Evolutionary conservation across 805 yeast genomes (phyloP), one percentile per base, ranked within the genome.

Genomic region (Lipomyces anomalus): DNA sequence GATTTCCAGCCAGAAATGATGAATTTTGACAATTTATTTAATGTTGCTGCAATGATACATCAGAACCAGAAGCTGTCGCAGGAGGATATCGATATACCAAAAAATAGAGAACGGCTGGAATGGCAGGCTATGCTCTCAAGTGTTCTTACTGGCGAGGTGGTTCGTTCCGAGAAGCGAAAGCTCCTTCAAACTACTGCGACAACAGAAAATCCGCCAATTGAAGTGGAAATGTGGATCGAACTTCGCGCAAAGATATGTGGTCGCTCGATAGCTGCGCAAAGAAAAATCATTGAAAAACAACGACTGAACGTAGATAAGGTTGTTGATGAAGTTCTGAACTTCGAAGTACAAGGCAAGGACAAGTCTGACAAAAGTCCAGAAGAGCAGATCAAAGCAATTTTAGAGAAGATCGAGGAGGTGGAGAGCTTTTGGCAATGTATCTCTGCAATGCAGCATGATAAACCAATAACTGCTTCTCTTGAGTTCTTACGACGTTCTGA

Each of bases 71-170:
- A 38, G n/a, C 53, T 58, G 22, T 48, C 49, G 5, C 54, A 52
- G 5, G 51, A 43, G 3, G 63, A 61, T 18, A 48, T 62, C 16
- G 58, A 60, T 34, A 58, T 54, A 24, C 61, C 64, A 1, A 65
- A 66, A 20, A 57, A 60, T 43, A 50, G 79, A 7, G 97, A 88
- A 60, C 73, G 97, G 40, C 69, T 89, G 9, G 95, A 88, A 65
- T 92, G 98, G 98, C 97, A 92, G 65, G 77, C 90, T 0, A 87
- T 92, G 95, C 71, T 92, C 40, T 75, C 84, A 7, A 75, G 88
- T 2, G 97, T 92, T 3, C 74, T 92, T 29, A 90, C 94, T 2
- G 97, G 98, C 56, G 97, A 92, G 64, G 95, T 92, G 43, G 88
- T 92, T 18, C 76, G 82, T 29, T 82, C 90, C 9, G 98, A 92